Evolutionary conservation across 331 rosid species (phyloP), one percentile per base, ranked within the genome.

Genomic region (Quercus lobata): DNA sequence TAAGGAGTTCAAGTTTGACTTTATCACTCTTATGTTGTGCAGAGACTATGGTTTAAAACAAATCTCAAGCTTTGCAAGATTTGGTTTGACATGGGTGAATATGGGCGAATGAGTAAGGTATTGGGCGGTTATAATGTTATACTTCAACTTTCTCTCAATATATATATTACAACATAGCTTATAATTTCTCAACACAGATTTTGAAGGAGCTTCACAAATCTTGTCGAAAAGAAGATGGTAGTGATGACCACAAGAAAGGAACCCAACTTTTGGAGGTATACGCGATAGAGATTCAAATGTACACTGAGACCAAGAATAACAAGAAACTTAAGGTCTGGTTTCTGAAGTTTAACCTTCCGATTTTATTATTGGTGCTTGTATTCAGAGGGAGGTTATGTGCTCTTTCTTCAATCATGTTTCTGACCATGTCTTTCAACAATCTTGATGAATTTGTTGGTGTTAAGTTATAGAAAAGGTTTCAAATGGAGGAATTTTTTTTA

Each of bases 1-100:
- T 57, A 58, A 16, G 79, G 80, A 44, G 62, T 75, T 79, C 57
- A 61, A 53, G 56, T 66, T 80, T 57, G 49, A 46, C 57, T 61
- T 8, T 74, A 44, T 54, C 70, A 22, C 46, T 69, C 27, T 79
- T 79, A 53, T 68, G 65, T 79, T 69, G 66, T 86, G 87, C 87
- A 96, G 99, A 90, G 99, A 82, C 92, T 96, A 74, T 96, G 99
- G 99, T 96, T 96, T 88, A 96, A 96, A 86, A 96, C 99, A 58
- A 96, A 96, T 88, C 91, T 96, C 78, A 96, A 96, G 91, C 99
- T 96, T 72, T 96, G 99, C 89, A 96, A 96, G 86, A 96, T 96
- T 54, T 96, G 97, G 92, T 96, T 96, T 85, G 99, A 96, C 81
- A 89, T 93, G 88, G 96, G 99, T 78, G 98, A 96, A 86, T 93